Base-by-base conservation (phyloP, 2,329 filamentous ascomycete genomes). In the Ceratocystis colombiana region DNA sequence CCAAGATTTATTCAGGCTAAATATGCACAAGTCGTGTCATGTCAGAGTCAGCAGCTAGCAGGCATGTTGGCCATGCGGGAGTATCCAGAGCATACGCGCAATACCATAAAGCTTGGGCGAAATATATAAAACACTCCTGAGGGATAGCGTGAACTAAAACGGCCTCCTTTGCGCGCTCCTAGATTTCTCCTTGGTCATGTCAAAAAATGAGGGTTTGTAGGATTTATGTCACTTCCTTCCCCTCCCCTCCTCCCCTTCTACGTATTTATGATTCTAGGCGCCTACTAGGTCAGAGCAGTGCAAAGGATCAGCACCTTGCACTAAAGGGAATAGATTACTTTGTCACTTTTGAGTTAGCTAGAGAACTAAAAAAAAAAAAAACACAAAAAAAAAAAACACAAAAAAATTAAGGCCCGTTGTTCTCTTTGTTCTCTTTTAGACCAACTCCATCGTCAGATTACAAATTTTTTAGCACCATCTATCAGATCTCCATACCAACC, bases 11-110 rank as follows among this genome's bases (percentile, higher is more conserved):
- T 50, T 50, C 46, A 33, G 53, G 28, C 53, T 57, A 12, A 30
- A 17, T 57, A 57, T 30, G 22, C 28, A 28, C 53, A 57, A 57
- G 53, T 57, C 53, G 22, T 57, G 53, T 57, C 22, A 57, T 57
- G 46, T n/a, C 22, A 50, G 46, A 20, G 46, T 50, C 46, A 50
- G 46, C 46, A 10, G 22, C 8, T 20, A 20, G 46, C 22, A 41
- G 46, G 12, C 46, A 20, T 50, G 20, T 25, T 33, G 22, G 4
- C 53, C 22, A 30, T 2, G 20, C 50, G 20, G 50, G 8, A 8
- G 22, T 20, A 20, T 48, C 45, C 45, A n/a, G 45, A 50, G 6
- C 17, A 50, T 22, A 50, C 22, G 17, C 5, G 46, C 46, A 41
- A 41, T 48, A 8, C 46, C 17, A 20, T 50, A 5, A 25, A 50